Conservation (phyloP, 495 filamentous ascomycete genomes). For the Penicillium daleae region DNA sequence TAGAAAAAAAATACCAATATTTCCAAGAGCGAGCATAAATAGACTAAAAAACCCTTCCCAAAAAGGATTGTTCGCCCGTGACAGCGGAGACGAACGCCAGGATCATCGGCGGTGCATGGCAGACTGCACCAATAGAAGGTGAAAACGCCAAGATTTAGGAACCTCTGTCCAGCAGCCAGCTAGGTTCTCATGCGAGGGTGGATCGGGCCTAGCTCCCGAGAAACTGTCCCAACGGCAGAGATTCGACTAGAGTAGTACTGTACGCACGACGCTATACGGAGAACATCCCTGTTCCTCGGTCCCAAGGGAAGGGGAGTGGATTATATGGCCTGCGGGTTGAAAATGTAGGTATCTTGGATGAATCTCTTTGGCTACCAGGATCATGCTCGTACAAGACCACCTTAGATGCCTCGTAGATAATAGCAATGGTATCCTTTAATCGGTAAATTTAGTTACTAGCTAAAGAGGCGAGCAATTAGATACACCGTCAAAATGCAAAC, state of each 20-base stretch:
- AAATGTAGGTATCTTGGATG: too few relatives aligned
- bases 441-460: background rate
- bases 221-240: slow-evolving; percentile 27
- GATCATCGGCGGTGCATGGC: slow-evolving; percentile 37
- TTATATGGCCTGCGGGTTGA: too few relatives aligned
- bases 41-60: slow-evolving; percentile 5
- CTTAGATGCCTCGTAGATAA: background rate
- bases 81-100: slow-evolving; percentile 27
- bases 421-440: background rate
- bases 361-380: background rate
- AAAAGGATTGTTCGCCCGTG: slow-evolving; percentile 21
- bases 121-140: slow-evolving; percentile 38
- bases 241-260: background rate
- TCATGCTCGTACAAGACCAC: background rate
- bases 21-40: slow-evolving; percentile 16
- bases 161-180: slow-evolving; percentile 26
- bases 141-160: slow-evolving; percentile 23
- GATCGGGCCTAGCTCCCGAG: slow-evolving; percentile 31
- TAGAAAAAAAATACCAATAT: background rate
- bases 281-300: slow-evolving; percentile 11
- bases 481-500: background rate
- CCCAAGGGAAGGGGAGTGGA: slow-evolving; percentile 13
- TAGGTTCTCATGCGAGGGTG: slow-evolving; percentile 25
- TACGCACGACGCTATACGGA: too few relatives aligned
- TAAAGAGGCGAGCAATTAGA: too few relatives aligned